These are phyloP conservation scores for Colletotrichum agaves DNA, from an alignment of 2,329 filamentous ascomycete genomes.

Conservation along the genomic window DNA sequence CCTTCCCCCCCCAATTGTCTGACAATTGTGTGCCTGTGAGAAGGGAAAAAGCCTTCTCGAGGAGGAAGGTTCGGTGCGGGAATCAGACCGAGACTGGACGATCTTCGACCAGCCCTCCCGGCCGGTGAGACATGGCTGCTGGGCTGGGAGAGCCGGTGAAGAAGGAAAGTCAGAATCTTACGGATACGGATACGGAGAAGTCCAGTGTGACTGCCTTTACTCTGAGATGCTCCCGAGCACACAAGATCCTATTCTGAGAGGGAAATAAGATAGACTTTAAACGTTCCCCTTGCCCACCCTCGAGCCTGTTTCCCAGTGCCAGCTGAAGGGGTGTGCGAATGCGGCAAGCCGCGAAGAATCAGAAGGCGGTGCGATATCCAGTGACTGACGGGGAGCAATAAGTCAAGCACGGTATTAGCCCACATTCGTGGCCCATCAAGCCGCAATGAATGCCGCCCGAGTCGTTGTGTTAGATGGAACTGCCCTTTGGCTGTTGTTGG, in stretches of 20 bases:
- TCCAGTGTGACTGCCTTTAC: not conserved
- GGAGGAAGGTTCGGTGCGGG: not conserved
- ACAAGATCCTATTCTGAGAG: not conserved
- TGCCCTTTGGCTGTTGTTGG: not conserved
- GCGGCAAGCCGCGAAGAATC: not conserved
- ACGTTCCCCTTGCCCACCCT: not conserved
- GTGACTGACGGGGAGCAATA: too few species aligned
- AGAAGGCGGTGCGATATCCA: too few species aligned
- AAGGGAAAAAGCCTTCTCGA: not conserved
- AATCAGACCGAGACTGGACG: not conserved
- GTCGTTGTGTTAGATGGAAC: not conserved
- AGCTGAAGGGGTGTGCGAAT: not conserved
- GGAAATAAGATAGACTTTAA: slow-evolving; percentile 20
- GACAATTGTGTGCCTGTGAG: not conserved
- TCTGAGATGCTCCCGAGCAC: not conserved
- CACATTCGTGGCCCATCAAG: not conserved
- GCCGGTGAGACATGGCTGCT: not conserved
- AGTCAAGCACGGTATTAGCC: not conserved
- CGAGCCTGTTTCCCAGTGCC: not conserved
- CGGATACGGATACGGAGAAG: not conserved
- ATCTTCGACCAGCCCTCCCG: not conserved
- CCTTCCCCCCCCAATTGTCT: slow-evolving; percentile 5
- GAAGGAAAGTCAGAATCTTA: not conserved
- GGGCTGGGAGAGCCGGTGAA: not conserved
- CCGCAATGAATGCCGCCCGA: not conserved